Conservation (phyloP, 306 rosid species). For the Albizia julibrissin region DNA sequence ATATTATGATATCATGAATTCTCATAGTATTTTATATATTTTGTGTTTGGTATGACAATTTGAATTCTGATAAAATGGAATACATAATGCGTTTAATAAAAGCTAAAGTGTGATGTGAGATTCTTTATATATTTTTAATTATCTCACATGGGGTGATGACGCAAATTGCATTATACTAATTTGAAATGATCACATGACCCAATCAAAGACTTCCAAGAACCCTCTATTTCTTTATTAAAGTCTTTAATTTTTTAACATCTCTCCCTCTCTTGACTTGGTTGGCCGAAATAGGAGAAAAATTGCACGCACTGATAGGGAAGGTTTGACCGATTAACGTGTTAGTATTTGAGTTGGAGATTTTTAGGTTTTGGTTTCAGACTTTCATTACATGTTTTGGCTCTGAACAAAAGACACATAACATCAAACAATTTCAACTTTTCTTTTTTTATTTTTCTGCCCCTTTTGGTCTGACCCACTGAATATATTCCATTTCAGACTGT, state of each 20-base stretch:
- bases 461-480: background rate
- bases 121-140: background rate
- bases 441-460: no score
- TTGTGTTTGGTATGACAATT: background rate
- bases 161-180: slow-evolving; percentile 1
- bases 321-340: background rate
- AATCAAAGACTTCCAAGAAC: slow-evolving; percentile 9
- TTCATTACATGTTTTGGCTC: background rate
- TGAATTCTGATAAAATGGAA: background rate
- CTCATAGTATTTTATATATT: background rate
- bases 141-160: slow-evolving; percentile 2
- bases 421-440: background rate
- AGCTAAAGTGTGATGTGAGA: background rate
- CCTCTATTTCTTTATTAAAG: background rate
- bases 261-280: slow-evolving; percentile 7
- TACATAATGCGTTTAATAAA: background rate
- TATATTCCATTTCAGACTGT: slow-evolving; percentile 8
- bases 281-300: slow-evolving; percentile 19
- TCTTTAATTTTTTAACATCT: background rate
- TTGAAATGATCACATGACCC: slow-evolving; percentile 22
- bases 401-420: background rate
- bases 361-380: slow-evolving; percentile 30
- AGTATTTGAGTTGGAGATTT: background rate
- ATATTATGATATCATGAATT: background rate
- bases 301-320: background rate